Evolutionary conservation across 768 basidiomycete genomes (phyloP).

Genomic region (Russula emetica): DNA sequence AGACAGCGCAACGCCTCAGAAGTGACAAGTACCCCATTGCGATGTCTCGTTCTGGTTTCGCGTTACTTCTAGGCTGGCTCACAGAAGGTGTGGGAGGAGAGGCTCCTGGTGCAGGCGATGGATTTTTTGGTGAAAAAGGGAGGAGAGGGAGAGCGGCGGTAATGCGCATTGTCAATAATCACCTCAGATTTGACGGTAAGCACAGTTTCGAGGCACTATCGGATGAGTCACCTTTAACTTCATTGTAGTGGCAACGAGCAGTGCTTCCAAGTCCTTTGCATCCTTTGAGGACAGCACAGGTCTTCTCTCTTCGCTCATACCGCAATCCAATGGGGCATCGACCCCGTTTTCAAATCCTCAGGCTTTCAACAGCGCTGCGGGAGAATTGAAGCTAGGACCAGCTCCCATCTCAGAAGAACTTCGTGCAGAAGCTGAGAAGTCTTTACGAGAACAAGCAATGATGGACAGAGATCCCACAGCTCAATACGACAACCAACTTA

Average conservation of each 20-base stretch:
- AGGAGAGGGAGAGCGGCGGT: conserved; percentile 84
- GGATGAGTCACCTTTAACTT: conserved; percentile 29
- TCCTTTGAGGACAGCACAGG: conserved; percentile 88
- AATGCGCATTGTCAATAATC: conserved; percentile 91
- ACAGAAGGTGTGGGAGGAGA: conserved; percentile 90
- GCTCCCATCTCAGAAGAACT: conserved; percentile 76
- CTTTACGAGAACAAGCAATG: conserved; percentile 76
- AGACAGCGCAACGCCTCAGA: conserved; percentile 77
- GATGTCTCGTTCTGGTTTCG: conserved; percentile 89
- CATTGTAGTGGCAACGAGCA: conserved; percentile 63
- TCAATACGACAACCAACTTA: conserved; percentile 59
- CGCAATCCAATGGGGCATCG: conserved; percentile 51
- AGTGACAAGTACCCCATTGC: conserved; percentile 86
- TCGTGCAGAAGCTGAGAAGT: conserved; percentile 72
- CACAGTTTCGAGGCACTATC: conserved; percentile 14
- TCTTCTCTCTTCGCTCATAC: conserved; percentile 71
- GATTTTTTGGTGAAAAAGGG: conserved; percentile 77
- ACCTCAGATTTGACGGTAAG: conserved; percentile 85
- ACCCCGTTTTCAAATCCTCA: conserved; percentile 54
- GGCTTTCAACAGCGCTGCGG: conserved; percentile 71
- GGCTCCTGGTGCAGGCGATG: conserved; percentile 70
- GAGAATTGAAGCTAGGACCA: conserved; percentile 81
- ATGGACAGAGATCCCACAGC: conserved; percentile 63
- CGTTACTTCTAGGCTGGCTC: conserved; percentile 90
- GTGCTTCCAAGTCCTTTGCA: conserved; percentile 56